phyloP scores from a whole-genome alignment of 257 asterid species.

The Solanum pennellii region DNA sequence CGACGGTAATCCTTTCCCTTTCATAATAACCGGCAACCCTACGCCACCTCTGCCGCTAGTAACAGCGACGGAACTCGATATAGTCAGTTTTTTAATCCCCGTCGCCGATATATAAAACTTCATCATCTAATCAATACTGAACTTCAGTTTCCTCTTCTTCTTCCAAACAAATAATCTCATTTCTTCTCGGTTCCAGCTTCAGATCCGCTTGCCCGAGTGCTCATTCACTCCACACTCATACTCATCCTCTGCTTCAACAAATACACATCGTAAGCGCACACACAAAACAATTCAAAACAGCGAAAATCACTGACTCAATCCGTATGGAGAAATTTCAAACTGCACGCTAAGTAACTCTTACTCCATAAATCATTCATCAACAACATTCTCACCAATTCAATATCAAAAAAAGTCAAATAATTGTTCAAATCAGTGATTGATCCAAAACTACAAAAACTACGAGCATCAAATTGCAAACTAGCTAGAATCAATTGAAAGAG shows the following conservation, averaged over 20 bases:
- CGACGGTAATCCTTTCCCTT: slow-evolving; percentile 21
- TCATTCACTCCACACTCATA: background rate
- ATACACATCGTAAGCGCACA: background rate
- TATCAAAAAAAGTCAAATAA: background rate
- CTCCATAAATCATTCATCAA: background rate
- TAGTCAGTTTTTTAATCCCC: slow-evolving; percentile 34
- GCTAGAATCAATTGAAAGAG: background rate
- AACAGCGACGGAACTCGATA: slow-evolving; percentile 11
- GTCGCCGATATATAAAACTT: slow-evolving; percentile 38
- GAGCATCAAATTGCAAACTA: background rate
- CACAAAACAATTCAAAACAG: background rate
- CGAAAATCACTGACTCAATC: background rate
- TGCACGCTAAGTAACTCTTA: background rate
- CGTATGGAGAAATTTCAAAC: background rate
- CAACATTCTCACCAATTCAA: background rate
- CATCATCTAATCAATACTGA: slow-evolving; percentile 25
- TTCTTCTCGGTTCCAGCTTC: background rate
- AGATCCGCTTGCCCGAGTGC: background rate
- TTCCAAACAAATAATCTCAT: slow-evolving; percentile 6
- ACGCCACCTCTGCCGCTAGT: slow-evolving; percentile 19
- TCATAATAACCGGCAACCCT: slow-evolving; percentile 18
- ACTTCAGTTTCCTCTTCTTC: slow-evolving; percentile 7
- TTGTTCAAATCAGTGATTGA: background rate
- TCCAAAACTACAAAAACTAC: background rate
- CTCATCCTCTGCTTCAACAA: background rate